A percentile compares a stretch with the other conserved stretches of the same genome.
phyloP scores from a whole-genome alignment of 495 filamentous ascomycete genomes.

The Mytilinidion resinicola region DNA sequence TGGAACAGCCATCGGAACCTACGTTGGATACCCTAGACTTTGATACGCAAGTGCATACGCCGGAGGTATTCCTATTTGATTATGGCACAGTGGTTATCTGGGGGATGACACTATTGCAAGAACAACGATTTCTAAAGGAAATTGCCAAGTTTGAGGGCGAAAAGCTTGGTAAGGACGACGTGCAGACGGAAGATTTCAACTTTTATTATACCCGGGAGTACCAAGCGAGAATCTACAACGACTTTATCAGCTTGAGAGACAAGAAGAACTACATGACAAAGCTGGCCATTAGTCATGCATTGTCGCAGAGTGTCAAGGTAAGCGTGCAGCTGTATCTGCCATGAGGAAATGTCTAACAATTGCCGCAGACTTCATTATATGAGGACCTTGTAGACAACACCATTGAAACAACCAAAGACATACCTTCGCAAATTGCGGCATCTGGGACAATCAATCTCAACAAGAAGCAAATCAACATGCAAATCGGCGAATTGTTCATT shows the following conservation, averaged over 20 bases:
- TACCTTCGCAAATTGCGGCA: constrained; percentile 81
- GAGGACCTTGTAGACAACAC: constrained; percentile 93
- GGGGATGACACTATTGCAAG: constrained; percentile 85
- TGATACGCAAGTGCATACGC: constrained; percentile 76
- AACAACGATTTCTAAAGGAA: constrained; percentile 83
- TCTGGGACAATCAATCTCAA: constrained; percentile 85
- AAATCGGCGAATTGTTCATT: constrained; percentile 97
- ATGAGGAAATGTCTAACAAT: neutral
- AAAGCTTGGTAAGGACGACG: constrained; percentile 77
- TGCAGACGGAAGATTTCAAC: constrained; percentile 96
- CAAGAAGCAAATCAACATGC: constrained; percentile 89
- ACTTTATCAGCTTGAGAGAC: constrained; percentile 90
- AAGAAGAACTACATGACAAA: constrained; percentile 97
- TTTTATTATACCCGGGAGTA: constrained; percentile 98
- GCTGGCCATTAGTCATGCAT: constrained; percentile 88
- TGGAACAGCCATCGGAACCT: constrained; percentile 9
- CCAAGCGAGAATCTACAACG: constrained; percentile 97
- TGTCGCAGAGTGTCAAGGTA: constrained; percentile 90
- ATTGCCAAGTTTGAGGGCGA: constrained; percentile 92
- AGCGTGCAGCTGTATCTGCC: neutral
- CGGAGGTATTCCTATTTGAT: constrained; percentile 92
- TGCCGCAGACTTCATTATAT: constrained; percentile 77
- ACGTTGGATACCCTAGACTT: constrained; percentile 42
- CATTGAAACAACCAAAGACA: constrained; percentile 80
- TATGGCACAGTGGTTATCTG: constrained; percentile 99